Evolutionary conservation across 2,329 filamentous ascomycete species (phyloP).

Genomic region (Didymella segeticola): DNA sequence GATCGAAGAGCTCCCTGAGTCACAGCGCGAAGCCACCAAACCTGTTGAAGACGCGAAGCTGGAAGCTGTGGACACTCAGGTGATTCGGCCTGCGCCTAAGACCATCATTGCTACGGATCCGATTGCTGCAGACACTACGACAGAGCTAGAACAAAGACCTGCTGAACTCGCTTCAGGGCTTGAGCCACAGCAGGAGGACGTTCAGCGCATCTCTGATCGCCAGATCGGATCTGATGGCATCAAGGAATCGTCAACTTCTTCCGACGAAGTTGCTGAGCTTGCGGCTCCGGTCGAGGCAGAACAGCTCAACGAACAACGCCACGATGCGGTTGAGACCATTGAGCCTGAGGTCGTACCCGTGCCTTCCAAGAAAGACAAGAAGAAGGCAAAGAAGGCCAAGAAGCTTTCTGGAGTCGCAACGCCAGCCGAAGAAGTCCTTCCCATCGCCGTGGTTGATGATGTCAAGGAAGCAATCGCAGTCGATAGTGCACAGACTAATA

Average conservation of each 20-base stretch:
- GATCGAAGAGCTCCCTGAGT: slow-evolving; percentile 10
- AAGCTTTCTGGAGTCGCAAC: slow-evolving; percentile 22
- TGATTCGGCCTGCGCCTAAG: not conserved
- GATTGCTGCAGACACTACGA: no score
- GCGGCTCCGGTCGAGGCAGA: not conserved
- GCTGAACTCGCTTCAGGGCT: slow-evolving; percentile 6
- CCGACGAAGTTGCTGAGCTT: not conserved
- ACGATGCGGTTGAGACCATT: not conserved
- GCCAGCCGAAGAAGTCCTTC: not conserved
- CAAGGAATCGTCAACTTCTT: not conserved
- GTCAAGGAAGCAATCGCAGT: not conserved
- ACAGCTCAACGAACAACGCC: not conserved
- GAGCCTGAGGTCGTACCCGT: not conserved
- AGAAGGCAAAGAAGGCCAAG: slow-evolving; percentile 30
- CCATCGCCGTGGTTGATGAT: not conserved
- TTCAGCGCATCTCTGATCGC: not conserved
- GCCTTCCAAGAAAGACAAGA: slow-evolving; percentile 20
- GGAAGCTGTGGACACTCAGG: not conserved
- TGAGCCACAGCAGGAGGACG: slow-evolving; percentile 8
- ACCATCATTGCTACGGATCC: not conserved
- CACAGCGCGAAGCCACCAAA: not conserved
- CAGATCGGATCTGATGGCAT: not conserved
- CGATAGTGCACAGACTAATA: not conserved
- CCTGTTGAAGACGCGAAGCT: not conserved
- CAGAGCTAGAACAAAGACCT: not conserved